phyloP scores from a whole-genome alignment of 2,329 filamentous ascomycete species.

The Venturia pyrina region DNA sequence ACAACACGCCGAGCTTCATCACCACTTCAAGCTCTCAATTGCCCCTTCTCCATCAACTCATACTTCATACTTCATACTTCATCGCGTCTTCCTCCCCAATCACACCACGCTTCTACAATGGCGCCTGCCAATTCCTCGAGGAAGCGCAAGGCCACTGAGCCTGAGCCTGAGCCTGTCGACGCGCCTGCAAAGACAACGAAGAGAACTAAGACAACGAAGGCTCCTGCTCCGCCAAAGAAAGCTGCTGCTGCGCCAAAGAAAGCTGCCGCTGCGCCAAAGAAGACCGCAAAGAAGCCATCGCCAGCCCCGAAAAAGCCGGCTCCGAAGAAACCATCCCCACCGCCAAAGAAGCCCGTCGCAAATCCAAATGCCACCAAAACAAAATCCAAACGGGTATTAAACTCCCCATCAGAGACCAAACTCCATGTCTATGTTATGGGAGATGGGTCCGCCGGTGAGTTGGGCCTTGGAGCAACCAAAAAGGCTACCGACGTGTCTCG shows the following conservation, averaged over 20 bases:
- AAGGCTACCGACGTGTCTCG: constrained; percentile 63
- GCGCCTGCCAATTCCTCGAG: not conserved
- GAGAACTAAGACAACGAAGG: not conserved
- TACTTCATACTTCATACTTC: not conserved
- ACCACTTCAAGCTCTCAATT: not conserved
- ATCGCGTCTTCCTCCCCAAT: not conserved
- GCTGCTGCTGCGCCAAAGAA: not conserved
- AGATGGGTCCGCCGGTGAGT: constrained; percentile 69
- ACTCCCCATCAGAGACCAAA: constrained; percentile 50
- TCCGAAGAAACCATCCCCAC: no score
- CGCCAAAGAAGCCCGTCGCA: not conserved
- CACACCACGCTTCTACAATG: not conserved
- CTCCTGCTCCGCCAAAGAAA: no score
- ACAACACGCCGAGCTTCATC: not conserved
- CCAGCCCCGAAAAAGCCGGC: not conserved
- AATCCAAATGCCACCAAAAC: constrained; percentile 25
- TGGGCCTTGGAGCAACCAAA: constrained; percentile 62
- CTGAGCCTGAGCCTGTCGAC: not conserved
- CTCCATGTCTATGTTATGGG: constrained; percentile 74
- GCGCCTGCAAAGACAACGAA: not conserved
- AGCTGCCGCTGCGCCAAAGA: not conserved
- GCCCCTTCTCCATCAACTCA: not conserved
- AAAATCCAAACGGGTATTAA: constrained; percentile 39
- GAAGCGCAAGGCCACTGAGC: constrained; percentile 4
- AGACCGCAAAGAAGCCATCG: not conserved